Conservation (phyloP, 306 rosid genomes). For the Pueraria montana region DNA sequence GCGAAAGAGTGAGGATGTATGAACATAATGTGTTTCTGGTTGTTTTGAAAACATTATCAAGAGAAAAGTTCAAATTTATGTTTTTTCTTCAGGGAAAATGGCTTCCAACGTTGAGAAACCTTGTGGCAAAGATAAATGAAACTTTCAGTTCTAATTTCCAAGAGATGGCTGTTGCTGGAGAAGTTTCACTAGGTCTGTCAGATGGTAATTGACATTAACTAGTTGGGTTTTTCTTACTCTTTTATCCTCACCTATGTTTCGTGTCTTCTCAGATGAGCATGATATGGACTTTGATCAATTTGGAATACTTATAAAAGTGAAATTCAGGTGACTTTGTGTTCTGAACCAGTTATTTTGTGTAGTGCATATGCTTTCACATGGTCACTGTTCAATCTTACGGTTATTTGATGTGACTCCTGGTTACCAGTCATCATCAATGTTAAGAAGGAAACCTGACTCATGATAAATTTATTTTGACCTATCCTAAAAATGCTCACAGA, state of each 20-base stretch:
- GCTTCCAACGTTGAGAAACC: conserved; percentile 88
- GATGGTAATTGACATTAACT: conserved; percentile 17
- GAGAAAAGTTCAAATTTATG: no score
- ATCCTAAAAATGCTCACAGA: no score
- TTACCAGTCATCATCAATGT: no score
- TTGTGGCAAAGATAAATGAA: conserved; percentile 87
- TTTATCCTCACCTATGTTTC: conserved; percentile 44
- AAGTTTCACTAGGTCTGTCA: no score
- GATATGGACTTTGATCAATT: conserved; percentile 81
- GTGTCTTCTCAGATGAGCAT: conserved; percentile 78
- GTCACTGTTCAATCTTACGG: conserved; percentile 4
- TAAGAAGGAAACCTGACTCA: no score
- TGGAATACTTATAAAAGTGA: no score
- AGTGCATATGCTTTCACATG: conserved; percentile 25
- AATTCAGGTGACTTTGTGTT: conserved; percentile 80
- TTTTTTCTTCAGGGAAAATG: conserved; percentile 69
- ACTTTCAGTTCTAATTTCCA: conserved; percentile 84
- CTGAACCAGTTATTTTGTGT: not conserved
- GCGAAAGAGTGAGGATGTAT: no score
- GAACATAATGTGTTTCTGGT: no score
- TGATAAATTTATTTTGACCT: no score
- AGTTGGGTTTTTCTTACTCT: conserved; percentile 33
- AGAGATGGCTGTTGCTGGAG: conserved; percentile 99
- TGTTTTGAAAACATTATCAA: no score
- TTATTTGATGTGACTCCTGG: no score